phyloP scores from a whole-genome alignment of 306 rosid genomes.

The Rosa multiflora region DNA sequence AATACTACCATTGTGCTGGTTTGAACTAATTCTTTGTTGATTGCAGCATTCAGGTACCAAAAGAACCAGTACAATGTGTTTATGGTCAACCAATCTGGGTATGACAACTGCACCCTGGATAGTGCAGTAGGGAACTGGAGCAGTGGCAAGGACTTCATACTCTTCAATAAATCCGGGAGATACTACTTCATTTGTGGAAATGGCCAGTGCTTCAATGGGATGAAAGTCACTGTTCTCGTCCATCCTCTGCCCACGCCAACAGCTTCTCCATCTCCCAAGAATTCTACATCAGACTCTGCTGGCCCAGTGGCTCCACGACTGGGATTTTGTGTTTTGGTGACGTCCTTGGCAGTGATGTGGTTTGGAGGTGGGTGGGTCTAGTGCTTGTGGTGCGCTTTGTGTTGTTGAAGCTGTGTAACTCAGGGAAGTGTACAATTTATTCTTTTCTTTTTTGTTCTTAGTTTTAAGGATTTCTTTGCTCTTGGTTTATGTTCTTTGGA shows the following conservation, averaged over 20 bases:
- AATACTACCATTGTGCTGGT: neutral
- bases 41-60: slow-evolving; percentile 78
- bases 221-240: slow-evolving; percentile 74
- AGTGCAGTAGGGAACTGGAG: slow-evolving; percentile 87
- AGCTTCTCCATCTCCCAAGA: slow-evolving; percentile 19
- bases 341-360: slow-evolving; percentile 31
- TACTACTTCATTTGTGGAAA: slow-evolving; percentile 87
- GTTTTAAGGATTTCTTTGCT: neutral
- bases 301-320: slow-evolving; percentile 18
- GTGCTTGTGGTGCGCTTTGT: neutral
- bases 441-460: neutral
- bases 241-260: slow-evolving; percentile 63
- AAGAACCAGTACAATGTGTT: slow-evolving; percentile 93
- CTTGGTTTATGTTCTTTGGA: neutral
- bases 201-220: slow-evolving; percentile 82
- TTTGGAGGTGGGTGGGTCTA: slow-evolving; percentile 42
- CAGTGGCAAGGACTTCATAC: slow-evolving; percentile 87
- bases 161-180: slow-evolving; percentile 49
- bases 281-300: slow-evolving; percentile 24
- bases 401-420: slow-evolving; percentile 13
- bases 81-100: slow-evolving; percentile 84
- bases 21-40: neutral
- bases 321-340: slow-evolving; percentile 20
- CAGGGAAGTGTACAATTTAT: slow-evolving; percentile 7
- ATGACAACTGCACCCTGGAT: slow-evolving; percentile 84